phyloP scores from a whole-genome alignment of 2,329 filamentous ascomycete genomes.

The Cladosporium sp. region DNA sequence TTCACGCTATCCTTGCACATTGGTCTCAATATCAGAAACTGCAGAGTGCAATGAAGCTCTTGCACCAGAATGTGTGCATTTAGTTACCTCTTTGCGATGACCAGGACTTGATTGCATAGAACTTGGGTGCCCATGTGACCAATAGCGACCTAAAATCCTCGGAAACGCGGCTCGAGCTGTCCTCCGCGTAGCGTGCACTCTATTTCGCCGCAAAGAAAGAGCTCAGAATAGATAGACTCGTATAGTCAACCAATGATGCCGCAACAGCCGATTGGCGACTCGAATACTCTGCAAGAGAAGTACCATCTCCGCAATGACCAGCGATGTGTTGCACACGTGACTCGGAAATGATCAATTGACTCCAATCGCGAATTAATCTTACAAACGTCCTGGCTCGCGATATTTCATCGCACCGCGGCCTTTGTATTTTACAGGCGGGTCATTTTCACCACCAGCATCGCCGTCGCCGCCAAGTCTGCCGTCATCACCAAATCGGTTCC shows the following conservation, averaged over 20 bases:
- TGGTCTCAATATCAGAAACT: no score
- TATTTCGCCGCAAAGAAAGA: no score
- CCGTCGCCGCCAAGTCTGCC: constrained; percentile 34
- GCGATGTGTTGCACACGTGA: background rate
- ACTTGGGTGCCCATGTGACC: background rate
- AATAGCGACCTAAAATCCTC: background rate
- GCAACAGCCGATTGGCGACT: no score
- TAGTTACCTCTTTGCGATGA: no score
- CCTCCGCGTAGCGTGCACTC: background rate
- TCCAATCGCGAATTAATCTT: background rate
- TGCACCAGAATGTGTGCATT: no score
- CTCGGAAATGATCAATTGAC: background rate
- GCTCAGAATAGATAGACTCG: no score
- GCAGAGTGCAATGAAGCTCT: no score
- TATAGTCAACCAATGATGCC: no score
- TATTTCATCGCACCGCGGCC: constrained; percentile 39
- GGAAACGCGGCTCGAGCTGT: background rate
- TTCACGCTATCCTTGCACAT: no score
- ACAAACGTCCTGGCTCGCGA: constrained; percentile 26
- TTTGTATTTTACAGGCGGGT: constrained; percentile 36
- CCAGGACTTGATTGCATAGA: no score
- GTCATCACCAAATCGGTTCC: constrained; percentile 38
- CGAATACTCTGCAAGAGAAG: no score
- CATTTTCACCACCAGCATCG: constrained; percentile 20
- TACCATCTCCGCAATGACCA: no score